Percentiles rank a stretch among this genome's conserved stretches.
Conservation (phyloP, 495 filamentous ascomycete genomes). For the Gamarada debralockiae region DNA sequence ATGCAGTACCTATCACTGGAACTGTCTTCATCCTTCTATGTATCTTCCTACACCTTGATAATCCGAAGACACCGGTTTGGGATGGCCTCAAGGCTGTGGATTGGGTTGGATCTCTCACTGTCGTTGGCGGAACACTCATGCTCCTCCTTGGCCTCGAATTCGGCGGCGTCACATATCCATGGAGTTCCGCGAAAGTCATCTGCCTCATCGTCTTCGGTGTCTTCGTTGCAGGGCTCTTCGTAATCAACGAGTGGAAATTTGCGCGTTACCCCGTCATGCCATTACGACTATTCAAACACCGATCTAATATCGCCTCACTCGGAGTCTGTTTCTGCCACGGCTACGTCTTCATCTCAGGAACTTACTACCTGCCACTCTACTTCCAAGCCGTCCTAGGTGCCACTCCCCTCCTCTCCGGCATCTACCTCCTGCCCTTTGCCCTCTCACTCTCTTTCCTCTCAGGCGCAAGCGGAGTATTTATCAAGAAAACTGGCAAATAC, state of each 20-base stretch:
- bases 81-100: slow-evolving; percentile 73
- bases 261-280: slow-evolving; percentile 80
- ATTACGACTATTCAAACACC: slow-evolving; percentile 57
- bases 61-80: slow-evolving; percentile 65
- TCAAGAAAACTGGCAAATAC: slow-evolving; percentile 67
- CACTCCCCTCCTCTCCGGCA: slow-evolving; percentile 68
- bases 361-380: slow-evolving; percentile 77
- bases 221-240: slow-evolving; percentile 56
- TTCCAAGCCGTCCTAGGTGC: slow-evolving; percentile 73
- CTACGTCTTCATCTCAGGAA: slow-evolving; percentile 68
- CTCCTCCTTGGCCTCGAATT: slow-evolving; percentile 76
- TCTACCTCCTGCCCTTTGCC: slow-evolving; percentile 74
- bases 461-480: slow-evolving; percentile 61
- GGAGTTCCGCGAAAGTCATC: slow-evolving; percentile 70
- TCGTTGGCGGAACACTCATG: slow-evolving; percentile 78
- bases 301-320: slow-evolving; percentile 56
- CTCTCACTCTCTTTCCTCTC: slow-evolving; percentile 65
- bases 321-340: slow-evolving; percentile 60
- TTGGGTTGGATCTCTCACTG: slow-evolving; percentile 65
- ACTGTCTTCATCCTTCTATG: slow-evolving; percentile 61
- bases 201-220: slow-evolving; percentile 77
- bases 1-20: slow-evolving; percentile 57
- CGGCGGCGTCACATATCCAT: slow-evolving; percentile 72
- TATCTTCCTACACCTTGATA: slow-evolving; percentile 72
- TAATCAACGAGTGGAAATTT: slow-evolving; percentile 65